A percentile compares a stretch with the other conserved stretches of the same genome.
Evolutionary conservation across 805 yeast genomes (phyloP).

Genomic region (Wickerhamomyces kurtzmanii): DNA sequence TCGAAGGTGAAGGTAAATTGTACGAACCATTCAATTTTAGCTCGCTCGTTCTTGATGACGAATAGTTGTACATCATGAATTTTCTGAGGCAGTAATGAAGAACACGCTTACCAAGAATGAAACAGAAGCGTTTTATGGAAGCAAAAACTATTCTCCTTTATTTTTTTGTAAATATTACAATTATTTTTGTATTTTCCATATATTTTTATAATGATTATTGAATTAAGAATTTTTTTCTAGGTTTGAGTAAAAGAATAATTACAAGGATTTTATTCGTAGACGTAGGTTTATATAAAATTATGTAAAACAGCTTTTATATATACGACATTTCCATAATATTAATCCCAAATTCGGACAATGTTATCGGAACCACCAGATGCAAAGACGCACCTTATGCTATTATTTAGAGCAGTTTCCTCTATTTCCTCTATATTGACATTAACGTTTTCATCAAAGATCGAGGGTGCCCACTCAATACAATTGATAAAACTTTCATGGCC

Average conservation of each 20-base stretch:
- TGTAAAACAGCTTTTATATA: not conserved
- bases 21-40: conserved; percentile 58
- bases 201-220: too few relatives aligned
- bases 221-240: too few relatives aligned
- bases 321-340: conserved; percentile 5
- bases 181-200: too few relatives aligned
- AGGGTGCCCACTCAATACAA: conserved; percentile 43
- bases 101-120: too few relatives aligned
- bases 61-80: too few relatives aligned
- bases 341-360: conserved; percentile 81
- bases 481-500: conserved; percentile 77
- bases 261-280: too few relatives aligned
- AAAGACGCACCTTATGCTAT: conserved; percentile 55
- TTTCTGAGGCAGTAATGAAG: too few relatives aligned
- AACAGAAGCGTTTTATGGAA: too few relatives aligned
- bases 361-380: conserved; percentile 95
- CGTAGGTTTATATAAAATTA: too few relatives aligned
- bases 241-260: too few relatives aligned
- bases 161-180: not conserved
- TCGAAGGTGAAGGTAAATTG: conserved; percentile 66
- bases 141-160: conserved; percentile 1
- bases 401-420: conserved; percentile 23
- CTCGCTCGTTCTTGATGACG: too few relatives aligned
- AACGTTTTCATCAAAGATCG: conserved; percentile 21
- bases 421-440: conserved; percentile 16